Evolutionary conservation across 2,329 filamentous ascomycete genomes (phyloP).

Genomic region (Grosmannia serpens): DNA sequence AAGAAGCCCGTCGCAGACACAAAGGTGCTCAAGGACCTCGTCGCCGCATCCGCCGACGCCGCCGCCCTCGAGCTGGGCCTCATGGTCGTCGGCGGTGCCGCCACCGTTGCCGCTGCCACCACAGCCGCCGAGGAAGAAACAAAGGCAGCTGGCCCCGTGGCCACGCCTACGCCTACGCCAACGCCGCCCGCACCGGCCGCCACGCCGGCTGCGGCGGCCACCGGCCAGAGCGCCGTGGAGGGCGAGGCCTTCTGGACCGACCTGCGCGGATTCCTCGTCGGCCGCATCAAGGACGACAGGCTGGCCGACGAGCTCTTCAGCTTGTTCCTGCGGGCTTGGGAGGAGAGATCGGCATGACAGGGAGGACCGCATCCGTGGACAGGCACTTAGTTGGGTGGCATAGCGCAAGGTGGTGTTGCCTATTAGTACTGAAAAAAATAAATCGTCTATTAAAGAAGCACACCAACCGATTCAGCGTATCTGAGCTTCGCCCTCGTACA

Average conservation of each 20-base stretch:
- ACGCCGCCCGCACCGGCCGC: constrained; percentile 24
- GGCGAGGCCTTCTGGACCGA: constrained; percentile 79
- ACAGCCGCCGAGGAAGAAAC: constrained; percentile 28
- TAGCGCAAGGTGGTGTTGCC: neutral
- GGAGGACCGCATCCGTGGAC: neutral
- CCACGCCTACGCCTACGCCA: no score
- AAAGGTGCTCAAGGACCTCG: constrained; percentile 64
- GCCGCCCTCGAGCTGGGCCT: constrained; percentile 62
- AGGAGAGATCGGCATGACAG: constrained; percentile 22
- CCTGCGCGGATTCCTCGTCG: constrained; percentile 66
- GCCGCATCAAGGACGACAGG: constrained; percentile 62
- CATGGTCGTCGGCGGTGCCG: constrained; percentile 76
- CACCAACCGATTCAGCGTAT: neutral
- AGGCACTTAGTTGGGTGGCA: no score
- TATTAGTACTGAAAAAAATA: no score
- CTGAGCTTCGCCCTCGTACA: neutral
- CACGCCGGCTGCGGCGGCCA: constrained; percentile 18
- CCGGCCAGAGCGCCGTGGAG: constrained; percentile 41
- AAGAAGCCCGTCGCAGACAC: constrained; percentile 76
- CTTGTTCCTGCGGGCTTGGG: constrained; percentile 64
- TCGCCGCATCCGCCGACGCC: constrained; percentile 38
- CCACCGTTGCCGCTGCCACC: constrained; percentile 21
- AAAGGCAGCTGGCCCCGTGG: constrained; percentile 21
- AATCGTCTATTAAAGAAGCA: neutral
- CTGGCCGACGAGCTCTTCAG: constrained; percentile 51